Evolutionary conservation across 169 alveolate genomes (phyloP), one percentile per base, ranked within the genome.

Genomic region (Plasmodium gonderi): DNA sequence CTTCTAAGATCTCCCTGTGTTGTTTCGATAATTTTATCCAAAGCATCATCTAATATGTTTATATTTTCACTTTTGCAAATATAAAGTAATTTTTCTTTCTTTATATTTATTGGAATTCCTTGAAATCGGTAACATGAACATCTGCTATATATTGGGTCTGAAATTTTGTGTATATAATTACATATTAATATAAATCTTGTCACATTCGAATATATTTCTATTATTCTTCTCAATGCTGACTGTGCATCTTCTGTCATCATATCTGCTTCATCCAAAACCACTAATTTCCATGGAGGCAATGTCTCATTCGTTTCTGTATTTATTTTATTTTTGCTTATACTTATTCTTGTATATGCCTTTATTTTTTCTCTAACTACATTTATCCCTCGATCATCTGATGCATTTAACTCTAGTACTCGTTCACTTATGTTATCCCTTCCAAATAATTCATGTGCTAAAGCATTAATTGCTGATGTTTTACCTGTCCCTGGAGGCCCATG

Each of bases 401-500:
- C 99, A 95, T 99, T 99, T 26, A 99, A 94, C 95, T 99, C 99
- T 74, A 98, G 95, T 36, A 99, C 98, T 69, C 99, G 97, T 60
- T 96, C 96, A 93, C 97, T 97, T 93, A 97, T 97, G 42, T 97
- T 98, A 67, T 96, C 98, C 51, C 95, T 93, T 31, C 99, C 99
- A 94, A 97, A 99, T 45, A 99, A 91, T 95, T 99, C 98, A 91
- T 98, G 97, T 8, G 99, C 97, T 76, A 98, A 94, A 26, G 99
- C 99, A 75, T 98, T 96, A 26, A 98, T 98, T 7, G 99, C 98
- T 72, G 99, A 98, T 6, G 99, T 99, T 95, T 99, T 99, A n/a
- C 99, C 99, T 45, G 99, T 99, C 6, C 99, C 99, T 11, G 99
- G 99, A 33, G 99, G 99, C 11, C 99, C 99, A 95, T 99, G 98